Evolutionary conservation across 1,284 basidiomycete species (phyloP).

Genomic region (Cryptococcus sp.): DNA sequence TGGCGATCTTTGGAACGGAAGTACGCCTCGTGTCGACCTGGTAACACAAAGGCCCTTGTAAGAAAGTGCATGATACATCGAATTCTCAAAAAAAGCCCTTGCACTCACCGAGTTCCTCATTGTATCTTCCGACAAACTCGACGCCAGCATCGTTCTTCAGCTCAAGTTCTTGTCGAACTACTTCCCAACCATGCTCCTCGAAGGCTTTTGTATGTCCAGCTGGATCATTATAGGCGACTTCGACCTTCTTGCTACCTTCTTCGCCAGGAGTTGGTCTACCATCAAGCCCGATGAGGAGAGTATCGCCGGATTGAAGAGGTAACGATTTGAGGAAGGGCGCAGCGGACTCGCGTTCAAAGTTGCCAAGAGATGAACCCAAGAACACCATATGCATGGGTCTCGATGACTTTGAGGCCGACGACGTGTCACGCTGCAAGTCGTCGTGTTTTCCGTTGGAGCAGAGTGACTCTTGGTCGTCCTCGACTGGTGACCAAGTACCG

Average conservation of each 20-base stretch:
- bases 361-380: conserved; percentile 92
- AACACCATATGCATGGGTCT: conserved; percentile 79
- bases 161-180: conserved; percentile 52
- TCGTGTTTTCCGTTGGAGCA: neutral
- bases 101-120: conserved; percentile 65
- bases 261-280: conserved; percentile 52
- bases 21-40: conserved; percentile 85
- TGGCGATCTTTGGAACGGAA: conserved; percentile 71
- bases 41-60: neutral
- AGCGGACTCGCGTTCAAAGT: conserved; percentile 77
- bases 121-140: conserved; percentile 79
- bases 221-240: conserved; percentile 76
- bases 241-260: conserved; percentile 47
- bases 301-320: conserved; percentile 66
- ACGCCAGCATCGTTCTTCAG: conserved; percentile 38
- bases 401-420: conserved; percentile 1
- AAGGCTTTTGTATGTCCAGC: conserved; percentile 77
- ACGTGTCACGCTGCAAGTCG: neutral
- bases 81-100: no score
- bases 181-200: conserved; percentile 84
- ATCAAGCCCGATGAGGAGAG: conserved; percentile 75
- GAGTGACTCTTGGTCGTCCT: neutral
- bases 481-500: conserved; percentile 23
- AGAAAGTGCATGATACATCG: no score
- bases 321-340: conserved; percentile 74